These are phyloP conservation scores for Inga laurina DNA, from an alignment of 306 rosid species.

Conservation along the genomic window DNA sequence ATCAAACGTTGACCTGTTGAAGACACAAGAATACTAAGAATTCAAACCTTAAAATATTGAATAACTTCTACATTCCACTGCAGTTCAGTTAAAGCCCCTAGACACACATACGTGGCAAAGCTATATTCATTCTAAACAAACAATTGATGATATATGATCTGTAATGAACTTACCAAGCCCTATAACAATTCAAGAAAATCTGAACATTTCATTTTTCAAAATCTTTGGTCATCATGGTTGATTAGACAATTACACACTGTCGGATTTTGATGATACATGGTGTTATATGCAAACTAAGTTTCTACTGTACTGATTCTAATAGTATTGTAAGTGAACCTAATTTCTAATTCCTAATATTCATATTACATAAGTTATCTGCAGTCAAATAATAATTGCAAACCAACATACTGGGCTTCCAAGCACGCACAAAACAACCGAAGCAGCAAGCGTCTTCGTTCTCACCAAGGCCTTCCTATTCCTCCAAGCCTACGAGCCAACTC, in stretches of 20 bases:
- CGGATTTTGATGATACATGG: conserved; percentile 6
- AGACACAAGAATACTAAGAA: neutral
- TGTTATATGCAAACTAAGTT: neutral
- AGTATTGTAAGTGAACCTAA: conserved; percentile 16
- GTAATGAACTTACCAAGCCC: neutral
- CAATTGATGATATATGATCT: neutral
- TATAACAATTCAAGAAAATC: neutral
- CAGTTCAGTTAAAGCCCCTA: neutral
- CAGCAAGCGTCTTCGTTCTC: conserved; percentile 27
- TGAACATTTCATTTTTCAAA: neutral
- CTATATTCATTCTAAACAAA: neutral
- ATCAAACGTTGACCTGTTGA: neutral
- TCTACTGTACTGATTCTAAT: neutral
- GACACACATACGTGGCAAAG: neutral
- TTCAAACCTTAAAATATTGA: neutral
- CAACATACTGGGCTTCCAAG: conserved; percentile 19
- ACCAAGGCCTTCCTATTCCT: conserved; percentile 75
- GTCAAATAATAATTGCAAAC: conserved; percentile 22
- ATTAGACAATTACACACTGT: conserved; percentile 25
- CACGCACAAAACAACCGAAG: neutral
- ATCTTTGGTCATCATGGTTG: neutral
- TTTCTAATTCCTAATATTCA: neutral
- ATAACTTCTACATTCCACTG: neutral
- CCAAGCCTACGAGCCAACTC: conserved; percentile 88
- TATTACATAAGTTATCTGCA: conserved; percentile 11